Evolutionary conservation across 768 basidiomycete genomes (phyloP).

Genomic region (Mycena venus): DNA sequence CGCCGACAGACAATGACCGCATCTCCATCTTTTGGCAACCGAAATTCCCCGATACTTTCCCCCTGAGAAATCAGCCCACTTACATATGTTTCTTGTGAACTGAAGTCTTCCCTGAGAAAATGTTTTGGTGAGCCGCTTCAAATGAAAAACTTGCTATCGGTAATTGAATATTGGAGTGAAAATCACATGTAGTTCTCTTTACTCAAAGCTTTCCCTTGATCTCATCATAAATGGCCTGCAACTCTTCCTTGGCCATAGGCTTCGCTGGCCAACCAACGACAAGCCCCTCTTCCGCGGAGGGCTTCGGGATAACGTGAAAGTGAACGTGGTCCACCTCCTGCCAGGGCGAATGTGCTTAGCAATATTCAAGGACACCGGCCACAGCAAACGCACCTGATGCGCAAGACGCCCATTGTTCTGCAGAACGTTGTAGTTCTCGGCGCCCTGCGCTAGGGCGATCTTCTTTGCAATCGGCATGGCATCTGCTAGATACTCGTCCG

Average conservation of each 20-base stretch:
- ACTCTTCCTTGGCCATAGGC: conserved; percentile 70
- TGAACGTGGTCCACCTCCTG: conserved; percentile 90
- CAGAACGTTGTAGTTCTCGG: conserved; percentile 89
- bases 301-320: conserved; percentile 96
- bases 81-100: not conserved
- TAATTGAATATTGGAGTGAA: not conserved
- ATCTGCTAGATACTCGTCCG: conserved; percentile 87
- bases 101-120: not conserved
- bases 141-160: no score
- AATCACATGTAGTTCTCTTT: conserved; percentile 4
- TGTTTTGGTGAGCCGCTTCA: not conserved
- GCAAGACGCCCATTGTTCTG: conserved; percentile 72
- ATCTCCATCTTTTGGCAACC: not conserved
- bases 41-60: not conserved
- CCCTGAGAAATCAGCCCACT: not conserved
- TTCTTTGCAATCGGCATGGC: conserved; percentile 88
- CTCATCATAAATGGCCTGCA: conserved; percentile 70
- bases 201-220: conserved; percentile 70
- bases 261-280: conserved; percentile 85
- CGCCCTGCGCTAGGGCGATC: conserved; percentile 82
- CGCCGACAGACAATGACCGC: not conserved
- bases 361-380: not conserved
- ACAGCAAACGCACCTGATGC: conserved; percentile 60
- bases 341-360: not conserved
- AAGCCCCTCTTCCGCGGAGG: conserved; percentile 77